Evolutionary conservation across 2,329 filamentous ascomycete genomes (phyloP).

Genomic region (Tympanopsis confertula): DNA sequence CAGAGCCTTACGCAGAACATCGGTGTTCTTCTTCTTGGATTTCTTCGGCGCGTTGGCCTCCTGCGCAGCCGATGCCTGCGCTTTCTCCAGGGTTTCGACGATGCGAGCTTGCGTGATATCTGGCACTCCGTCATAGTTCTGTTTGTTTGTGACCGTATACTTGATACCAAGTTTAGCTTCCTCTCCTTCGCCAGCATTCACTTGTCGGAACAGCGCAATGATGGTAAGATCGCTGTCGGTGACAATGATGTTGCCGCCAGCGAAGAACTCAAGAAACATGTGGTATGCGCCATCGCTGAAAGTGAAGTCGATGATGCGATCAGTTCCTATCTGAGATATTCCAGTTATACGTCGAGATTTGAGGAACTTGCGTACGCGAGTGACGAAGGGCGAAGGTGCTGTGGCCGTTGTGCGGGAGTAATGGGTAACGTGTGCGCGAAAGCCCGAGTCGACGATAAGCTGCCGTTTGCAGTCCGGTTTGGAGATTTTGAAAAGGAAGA

Average conservation of each 20-base stretch:
- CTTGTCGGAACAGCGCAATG: constrained; percentile 67
- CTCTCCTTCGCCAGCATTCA: constrained; percentile 70
- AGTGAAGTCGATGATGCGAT: constrained; percentile 81
- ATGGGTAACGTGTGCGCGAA: constrained; percentile 85
- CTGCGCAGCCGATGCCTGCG: constrained; percentile 44
- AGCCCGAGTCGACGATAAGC: constrained; percentile 84
- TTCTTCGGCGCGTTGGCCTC: constrained; percentile 45
- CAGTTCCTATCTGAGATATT: constrained; percentile 78
- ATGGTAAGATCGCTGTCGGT: constrained; percentile 79
- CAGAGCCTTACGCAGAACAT: constrained; percentile 68
- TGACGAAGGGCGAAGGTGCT: constrained; percentile 75
- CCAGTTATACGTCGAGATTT: constrained; percentile 76
- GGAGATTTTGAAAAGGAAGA: constrained; percentile 88
- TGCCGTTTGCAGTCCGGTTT: constrained; percentile 84
- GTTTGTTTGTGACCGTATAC: constrained; percentile 71
- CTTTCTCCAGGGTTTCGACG: constrained; percentile 54
- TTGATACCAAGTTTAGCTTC: constrained; percentile 64
- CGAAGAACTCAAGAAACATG: constrained; percentile 90
- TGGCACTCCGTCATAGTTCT: constrained; percentile 71
- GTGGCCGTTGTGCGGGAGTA: constrained; percentile 80
- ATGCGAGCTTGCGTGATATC: constrained; percentile 65
- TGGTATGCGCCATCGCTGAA: constrained; percentile 87
- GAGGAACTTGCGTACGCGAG: constrained; percentile 73
- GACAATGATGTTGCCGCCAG: constrained; percentile 85
- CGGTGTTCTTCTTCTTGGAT: constrained; percentile 61